phyloP scores from a whole-genome alignment of 305 asterid genomes.

The Fraxinus dipetala region DNA sequence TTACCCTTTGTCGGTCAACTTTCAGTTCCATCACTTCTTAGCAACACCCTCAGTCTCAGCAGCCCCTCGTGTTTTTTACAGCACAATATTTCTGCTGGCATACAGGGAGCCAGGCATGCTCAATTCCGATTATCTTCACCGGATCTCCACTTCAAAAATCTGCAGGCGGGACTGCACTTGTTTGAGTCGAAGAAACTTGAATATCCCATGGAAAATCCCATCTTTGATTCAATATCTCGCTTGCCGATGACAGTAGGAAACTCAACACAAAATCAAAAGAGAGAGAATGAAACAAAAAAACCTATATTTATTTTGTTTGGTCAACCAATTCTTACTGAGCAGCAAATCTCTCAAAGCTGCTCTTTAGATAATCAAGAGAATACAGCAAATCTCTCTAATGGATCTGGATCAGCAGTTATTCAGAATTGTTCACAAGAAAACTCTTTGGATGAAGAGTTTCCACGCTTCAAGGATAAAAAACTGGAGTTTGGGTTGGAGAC shows the following conservation, averaged over 20 bases:
- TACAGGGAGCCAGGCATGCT: conserved; percentile 99
- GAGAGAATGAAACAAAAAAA: conserved; percentile 24
- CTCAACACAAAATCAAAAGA: conserved; percentile 24
- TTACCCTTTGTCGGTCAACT: conserved; percentile 43
- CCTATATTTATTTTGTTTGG: conserved; percentile 65
- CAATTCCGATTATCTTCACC: conserved; percentile 41
- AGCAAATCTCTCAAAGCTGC: conserved; percentile 59
- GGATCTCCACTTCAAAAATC: conserved; percentile 46
- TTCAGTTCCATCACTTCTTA: conserved; percentile 31
- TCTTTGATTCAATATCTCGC: conserved; percentile 37
- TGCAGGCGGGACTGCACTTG: conserved; percentile 48
- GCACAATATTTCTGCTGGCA: conserved; percentile 65
- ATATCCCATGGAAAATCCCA: conserved; percentile 21
- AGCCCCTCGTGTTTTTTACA: conserved; percentile 66
- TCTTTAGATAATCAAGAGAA: conserved; percentile 42
- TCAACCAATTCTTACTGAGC: conserved; percentile 66
- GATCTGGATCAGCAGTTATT: conserved; percentile 55
- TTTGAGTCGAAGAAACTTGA: conserved; percentile 45
- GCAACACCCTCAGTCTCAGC: conserved; percentile 63
- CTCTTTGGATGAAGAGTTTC: conserved; percentile 47
- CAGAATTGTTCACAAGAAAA: conserved; percentile 45
- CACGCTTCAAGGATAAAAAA: conserved; percentile 33
- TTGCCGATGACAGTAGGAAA: conserved; percentile 40
- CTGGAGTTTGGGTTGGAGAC: conserved; percentile 38
- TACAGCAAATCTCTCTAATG: conserved; percentile 33